Conservation (phyloP, 2,329 filamentous ascomycete species). For the Fusarium cyanostomum region DNA sequence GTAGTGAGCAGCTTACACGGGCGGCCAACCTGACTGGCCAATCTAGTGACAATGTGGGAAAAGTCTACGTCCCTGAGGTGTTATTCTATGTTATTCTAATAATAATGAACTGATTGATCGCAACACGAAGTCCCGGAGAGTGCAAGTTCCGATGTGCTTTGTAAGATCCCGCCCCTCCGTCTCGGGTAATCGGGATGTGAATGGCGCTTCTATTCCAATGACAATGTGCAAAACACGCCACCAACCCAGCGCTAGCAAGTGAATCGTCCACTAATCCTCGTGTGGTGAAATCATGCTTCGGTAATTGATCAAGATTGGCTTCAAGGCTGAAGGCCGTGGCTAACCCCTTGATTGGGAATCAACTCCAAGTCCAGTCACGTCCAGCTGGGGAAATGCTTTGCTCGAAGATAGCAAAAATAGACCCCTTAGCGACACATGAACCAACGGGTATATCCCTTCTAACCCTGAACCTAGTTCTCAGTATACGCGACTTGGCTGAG, state of each 20-base stretch:
- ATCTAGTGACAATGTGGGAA: slow-evolving; percentile 1
- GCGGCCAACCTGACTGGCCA: not conserved
- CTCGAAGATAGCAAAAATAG: too few species aligned
- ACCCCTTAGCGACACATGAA: too few species aligned
- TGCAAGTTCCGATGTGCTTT: not conserved
- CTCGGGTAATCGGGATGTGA: slow-evolving; percentile 6
- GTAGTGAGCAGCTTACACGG: not conserved
- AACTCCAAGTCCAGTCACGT: too few species aligned
- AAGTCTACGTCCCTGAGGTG: not conserved
- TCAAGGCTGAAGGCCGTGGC: too few species aligned
- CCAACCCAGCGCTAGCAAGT: not conserved
- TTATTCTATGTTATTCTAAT: not conserved
- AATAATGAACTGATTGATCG: slow-evolving; percentile 1
- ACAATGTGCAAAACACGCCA: not conserved
- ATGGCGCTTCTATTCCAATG: slow-evolving; percentile 8
- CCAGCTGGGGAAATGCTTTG: too few species aligned
- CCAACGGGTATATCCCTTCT: too few species aligned
- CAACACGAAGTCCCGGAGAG: not conserved
- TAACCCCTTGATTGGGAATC: too few species aligned
- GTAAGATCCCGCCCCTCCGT: slow-evolving; percentile 26
- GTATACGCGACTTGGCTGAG: too few species aligned
- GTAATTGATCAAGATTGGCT: too few species aligned
- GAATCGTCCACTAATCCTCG: not conserved
- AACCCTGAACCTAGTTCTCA: too few species aligned
- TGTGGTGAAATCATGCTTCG: not conserved